A percentile compares a stretch with the other conserved stretches of the same genome.
Conservation (phyloP, 2,329 filamentous ascomycete genomes). For the Scedosporium boydii region DNA sequence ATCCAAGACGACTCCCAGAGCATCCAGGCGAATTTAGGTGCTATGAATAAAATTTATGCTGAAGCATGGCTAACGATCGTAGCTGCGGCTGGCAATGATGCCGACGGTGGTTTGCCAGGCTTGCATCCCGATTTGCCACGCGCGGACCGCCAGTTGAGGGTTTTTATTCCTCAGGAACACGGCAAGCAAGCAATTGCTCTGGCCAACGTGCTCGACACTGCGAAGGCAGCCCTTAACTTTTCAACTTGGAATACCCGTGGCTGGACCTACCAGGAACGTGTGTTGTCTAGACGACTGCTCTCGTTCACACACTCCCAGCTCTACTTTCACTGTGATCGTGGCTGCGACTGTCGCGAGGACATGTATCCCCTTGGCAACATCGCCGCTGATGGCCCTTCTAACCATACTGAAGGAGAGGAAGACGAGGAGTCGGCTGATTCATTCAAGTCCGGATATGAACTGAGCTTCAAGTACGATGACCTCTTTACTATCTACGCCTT, state of each 20-base stretch:
- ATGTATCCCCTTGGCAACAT: slow-evolving; percentile 11
- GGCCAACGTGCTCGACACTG: not conserved
- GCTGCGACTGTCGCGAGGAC: slow-evolving; percentile 27
- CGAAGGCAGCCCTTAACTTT: not conserved
- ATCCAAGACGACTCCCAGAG: slow-evolving; percentile 30
- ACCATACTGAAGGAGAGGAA: not conserved
- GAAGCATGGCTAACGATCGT: slow-evolving; percentile 34
- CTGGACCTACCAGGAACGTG: slow-evolving; percentile 28
- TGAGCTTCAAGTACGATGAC: no score
- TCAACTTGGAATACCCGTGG: slow-evolving; percentile 25
- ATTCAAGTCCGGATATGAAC: no score
- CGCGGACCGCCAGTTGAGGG: not conserved
- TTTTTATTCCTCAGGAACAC: not conserved
- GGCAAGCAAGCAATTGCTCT: not conserved
- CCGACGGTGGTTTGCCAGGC: not conserved
- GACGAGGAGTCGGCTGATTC: not conserved
- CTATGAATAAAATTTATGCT: slow-evolving; percentile 35
- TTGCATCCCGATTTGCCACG: not conserved
- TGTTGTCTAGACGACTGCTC: slow-evolving; percentile 24
- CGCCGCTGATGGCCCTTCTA: no score
- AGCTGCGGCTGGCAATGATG: not conserved
- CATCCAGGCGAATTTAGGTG: slow-evolving; percentile 24
- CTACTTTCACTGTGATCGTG: slow-evolving; percentile 26
- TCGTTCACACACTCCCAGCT: slow-evolving; percentile 26
- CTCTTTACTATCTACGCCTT: not conserved